A percentile compares a stretch with the other conserved stretches of the same genome.
These are phyloP conservation scores for Emergomyces orientalis DNA, from an alignment of 2,329 filamentous ascomycete species.

Conservation along the genomic window DNA sequence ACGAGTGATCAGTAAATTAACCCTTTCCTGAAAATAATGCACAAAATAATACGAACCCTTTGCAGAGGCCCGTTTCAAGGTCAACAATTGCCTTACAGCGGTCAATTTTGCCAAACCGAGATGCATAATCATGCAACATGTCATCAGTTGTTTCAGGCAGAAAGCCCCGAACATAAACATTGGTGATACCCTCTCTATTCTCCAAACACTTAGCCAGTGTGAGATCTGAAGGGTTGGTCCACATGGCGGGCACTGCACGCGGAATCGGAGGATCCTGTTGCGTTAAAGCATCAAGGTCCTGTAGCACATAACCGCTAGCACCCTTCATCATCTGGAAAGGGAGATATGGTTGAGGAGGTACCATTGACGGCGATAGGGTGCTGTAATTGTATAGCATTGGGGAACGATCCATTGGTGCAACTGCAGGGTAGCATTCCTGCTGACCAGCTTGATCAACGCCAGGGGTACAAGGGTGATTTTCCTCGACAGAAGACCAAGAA, in stretches of 20 bases:
- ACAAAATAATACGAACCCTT: slow-evolving; percentile 58
- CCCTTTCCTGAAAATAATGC: slow-evolving; percentile 8
- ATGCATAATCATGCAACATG: slow-evolving; percentile 69
- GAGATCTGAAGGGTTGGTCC: slow-evolving; percentile 71
- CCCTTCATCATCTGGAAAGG: slow-evolving; percentile 40
- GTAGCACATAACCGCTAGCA: slow-evolving; percentile 36
- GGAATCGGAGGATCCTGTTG: slow-evolving; percentile 75
- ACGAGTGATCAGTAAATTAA: slow-evolving; percentile 23
- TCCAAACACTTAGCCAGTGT: slow-evolving; percentile 88
- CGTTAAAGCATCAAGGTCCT: slow-evolving; percentile 54
- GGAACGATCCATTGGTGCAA: slow-evolving; percentile 53
- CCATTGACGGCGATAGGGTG: slow-evolving; percentile 56
- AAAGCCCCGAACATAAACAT: slow-evolving; percentile 95
- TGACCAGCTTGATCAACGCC: slow-evolving; percentile 52
- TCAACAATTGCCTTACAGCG: slow-evolving; percentile 99
- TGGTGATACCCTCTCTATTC: slow-evolving; percentile 90
- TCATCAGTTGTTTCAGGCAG: slow-evolving; percentile 93
- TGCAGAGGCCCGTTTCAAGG: slow-evolving; percentile 83
- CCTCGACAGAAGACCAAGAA: slow-evolving; percentile 37
- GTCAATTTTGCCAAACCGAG: slow-evolving; percentile 85
- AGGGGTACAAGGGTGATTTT: slow-evolving; percentile 50
- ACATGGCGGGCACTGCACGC: slow-evolving; percentile 78
- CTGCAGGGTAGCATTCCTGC: slow-evolving; percentile 51
- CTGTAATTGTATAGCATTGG: slow-evolving; percentile 45
- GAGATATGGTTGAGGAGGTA: slow-evolving; percentile 31